Evolutionary conservation across 805 yeast genomes (phyloP), one percentile per base, ranked within the genome.

Genomic region (Candida manassasensis): DNA sequence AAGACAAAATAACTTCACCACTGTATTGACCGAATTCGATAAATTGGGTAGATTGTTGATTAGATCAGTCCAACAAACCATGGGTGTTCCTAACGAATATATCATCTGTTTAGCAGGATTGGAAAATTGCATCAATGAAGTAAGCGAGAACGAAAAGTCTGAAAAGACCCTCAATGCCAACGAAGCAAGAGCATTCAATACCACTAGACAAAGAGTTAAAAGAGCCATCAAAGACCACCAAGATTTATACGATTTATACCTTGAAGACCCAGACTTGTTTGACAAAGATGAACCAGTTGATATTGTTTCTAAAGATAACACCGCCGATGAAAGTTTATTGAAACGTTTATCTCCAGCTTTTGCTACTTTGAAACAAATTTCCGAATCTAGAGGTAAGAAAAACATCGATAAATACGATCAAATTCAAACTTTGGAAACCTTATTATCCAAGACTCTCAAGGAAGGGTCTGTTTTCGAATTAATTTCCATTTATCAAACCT

Each of bases 341-440:
- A 66, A 67, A 46, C 48, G 46, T 27, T 52, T 63, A 47, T 52
- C 67, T 40, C 61, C 71, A 13, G 79, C 88, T 38, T 87, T 89
- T 68, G 68, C 79, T 38, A 77, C 84, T 22, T 71, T 93, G 57
- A 75, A 81, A 57, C 61, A 77, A 36, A 79, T 93, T 38, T 67
- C 84, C 41, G 97, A 93, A 61, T 73, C 88, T 33, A 81, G 98
- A 67, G 98, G 98, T 70, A 89, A 89, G 72, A 90, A 86, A 71
- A 88, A 86, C 59, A 83, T 87, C 43, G 96, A 90, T 59, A 77
- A 81, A 44, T 59, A 57, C 43, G 95, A 85, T 59, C 95, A 90
- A 61, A 77, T 88, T 45, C 64, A 67, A 37, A 68, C 73, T 29
- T 70, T 93, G 53, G 95, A 84, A 63, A 70, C 68, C 31, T 67